These are phyloP conservation scores for Nymphaea colorata DNA, from an alignment of 164 flowering plant species.

Conservation along the genomic window DNA sequence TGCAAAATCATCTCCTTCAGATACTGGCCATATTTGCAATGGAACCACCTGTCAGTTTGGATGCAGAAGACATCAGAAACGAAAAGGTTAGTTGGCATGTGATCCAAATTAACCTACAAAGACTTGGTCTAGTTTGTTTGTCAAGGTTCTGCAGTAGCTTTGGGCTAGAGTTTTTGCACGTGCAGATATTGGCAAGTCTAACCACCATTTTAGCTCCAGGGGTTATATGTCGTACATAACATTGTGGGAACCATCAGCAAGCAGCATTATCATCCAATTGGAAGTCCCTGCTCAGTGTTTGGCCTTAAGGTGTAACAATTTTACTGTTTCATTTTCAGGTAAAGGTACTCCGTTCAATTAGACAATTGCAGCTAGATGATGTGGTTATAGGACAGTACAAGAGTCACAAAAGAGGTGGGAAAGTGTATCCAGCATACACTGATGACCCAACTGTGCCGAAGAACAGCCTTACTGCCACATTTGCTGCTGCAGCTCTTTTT, in stretches of 20 bases:
- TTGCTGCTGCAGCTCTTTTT: slow-evolving; percentile 74
- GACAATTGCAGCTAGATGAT: slow-evolving; percentile 45
- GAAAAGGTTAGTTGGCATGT: slow-evolving; percentile 53
- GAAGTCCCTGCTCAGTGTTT: too few species aligned
- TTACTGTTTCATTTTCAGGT: slow-evolving; percentile 30
- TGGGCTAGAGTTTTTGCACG: not conserved
- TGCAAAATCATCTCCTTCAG: slow-evolving; percentile 91
- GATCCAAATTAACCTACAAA: not conserved
- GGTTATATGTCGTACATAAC: too few species aligned
- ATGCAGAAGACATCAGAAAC: slow-evolving; percentile 83
- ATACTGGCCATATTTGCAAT: slow-evolving; percentile 79
- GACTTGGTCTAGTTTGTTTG: not conserved
- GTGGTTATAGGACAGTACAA: slow-evolving; percentile 65
- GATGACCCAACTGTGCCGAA: slow-evolving; percentile 68
- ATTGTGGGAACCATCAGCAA: too few species aligned
- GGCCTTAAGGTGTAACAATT: not conserved
- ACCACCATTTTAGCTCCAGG: too few species aligned
- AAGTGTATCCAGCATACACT: slow-evolving; percentile 44
- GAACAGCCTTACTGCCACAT: slow-evolving; percentile 63
- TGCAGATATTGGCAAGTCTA: too few species aligned
- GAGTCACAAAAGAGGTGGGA: slow-evolving; percentile 48
- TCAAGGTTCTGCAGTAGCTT: not conserved
- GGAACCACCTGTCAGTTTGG: slow-evolving; percentile 93
- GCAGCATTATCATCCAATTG: too few species aligned
- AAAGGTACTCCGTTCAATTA: slow-evolving; percentile 71